A percentile compares a stretch with the other conserved stretches of the same genome.
Conservation (phyloP, 1,284 basidiomycete species). For the Apiotrichum gracile region DNA sequence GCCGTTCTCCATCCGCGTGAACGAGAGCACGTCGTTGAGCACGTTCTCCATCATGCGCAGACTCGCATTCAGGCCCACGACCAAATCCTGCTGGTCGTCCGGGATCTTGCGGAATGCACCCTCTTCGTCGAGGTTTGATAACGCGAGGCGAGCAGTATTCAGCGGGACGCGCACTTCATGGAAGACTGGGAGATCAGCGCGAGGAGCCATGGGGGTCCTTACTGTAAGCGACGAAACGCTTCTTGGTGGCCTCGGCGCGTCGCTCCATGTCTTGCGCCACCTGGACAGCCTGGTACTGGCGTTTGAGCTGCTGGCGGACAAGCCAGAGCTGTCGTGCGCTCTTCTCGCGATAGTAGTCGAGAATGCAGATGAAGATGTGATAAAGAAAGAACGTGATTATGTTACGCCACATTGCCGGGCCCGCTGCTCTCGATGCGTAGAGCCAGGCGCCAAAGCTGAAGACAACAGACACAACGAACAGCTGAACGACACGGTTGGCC, state of each 20-base stretch:
- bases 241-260: no score
- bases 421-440: no score
- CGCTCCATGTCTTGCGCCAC: no score
- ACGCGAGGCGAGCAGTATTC: conserved; percentile 79
- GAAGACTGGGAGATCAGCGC: conserved; percentile 21
- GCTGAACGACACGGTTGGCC: no score
- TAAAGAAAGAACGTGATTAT: no score
- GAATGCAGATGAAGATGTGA: no score
- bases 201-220: no score
- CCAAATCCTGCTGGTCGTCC: conserved; percentile 41
- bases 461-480: no score
- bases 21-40: conserved; percentile 70
- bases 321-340: conserved; percentile 52
- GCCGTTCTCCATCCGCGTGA: conserved; percentile 50
- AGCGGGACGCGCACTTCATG: conserved; percentile 77
- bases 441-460: no score
- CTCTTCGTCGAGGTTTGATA: conserved; percentile 79
- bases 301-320: conserved; percentile 65
- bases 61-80: conserved; percentile 61
- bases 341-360: not conserved
- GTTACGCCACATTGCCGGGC: no score
- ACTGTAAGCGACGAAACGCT: conserved; percentile 76
- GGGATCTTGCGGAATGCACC: conserved; percentile 37
- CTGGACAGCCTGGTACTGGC: conserved; percentile 61
- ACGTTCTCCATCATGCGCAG: conserved; percentile 64